A percentile compares a stretch with the other conserved stretches of the same genome.
Evolutionary conservation across 768 basidiomycete genomes (phyloP).

Genomic region (Leccinum disarticulatum): DNA sequence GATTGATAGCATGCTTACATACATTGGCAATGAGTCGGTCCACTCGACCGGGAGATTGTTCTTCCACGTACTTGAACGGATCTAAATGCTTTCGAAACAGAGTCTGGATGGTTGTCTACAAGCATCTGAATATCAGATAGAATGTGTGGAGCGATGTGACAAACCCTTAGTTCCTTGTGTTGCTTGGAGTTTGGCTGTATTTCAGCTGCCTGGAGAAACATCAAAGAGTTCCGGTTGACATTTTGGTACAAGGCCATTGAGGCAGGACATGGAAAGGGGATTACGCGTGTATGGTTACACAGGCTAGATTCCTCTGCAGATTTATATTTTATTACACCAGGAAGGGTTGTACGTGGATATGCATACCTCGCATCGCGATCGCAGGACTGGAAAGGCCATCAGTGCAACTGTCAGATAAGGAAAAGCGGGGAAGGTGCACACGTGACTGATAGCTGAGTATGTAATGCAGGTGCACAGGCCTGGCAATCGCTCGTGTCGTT

Average conservation of each 20-base stretch:
- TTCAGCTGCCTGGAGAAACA: conserved; percentile 6
- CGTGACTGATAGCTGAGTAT: conserved; percentile 18
- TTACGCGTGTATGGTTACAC: not conserved
- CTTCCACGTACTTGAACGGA: conserved; percentile 18
- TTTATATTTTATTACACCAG: not conserved
- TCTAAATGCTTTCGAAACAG: conserved; percentile 9
- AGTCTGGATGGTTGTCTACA: conserved; percentile 8
- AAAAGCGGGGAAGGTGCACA: not conserved
- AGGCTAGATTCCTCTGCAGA: conserved; percentile 3
- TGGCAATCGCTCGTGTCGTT: conserved; percentile 11
- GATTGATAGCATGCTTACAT: not conserved
- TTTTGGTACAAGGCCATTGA: not conserved
- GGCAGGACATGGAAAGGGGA: conserved; percentile 4
- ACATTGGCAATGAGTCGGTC: conserved; percentile 13
- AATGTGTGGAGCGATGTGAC: not conserved
- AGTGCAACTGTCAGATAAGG: not conserved
- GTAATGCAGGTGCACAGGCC: conserved; percentile 17
- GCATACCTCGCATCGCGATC: conserved; percentile 6
- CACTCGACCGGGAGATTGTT: conserved; percentile 9
- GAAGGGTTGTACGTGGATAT: not conserved
- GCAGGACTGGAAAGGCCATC: not conserved
- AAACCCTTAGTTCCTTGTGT: conserved; percentile 12
- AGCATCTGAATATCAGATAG: not conserved
- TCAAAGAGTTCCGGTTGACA: not conserved
- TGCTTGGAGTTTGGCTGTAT: conserved; percentile 2